Percentiles rank a stretch among this genome's conserved stretches.
Conservation (phyloP, 2,329 filamentous ascomycete genomes). For the Fusarium heterosporum region DNA sequence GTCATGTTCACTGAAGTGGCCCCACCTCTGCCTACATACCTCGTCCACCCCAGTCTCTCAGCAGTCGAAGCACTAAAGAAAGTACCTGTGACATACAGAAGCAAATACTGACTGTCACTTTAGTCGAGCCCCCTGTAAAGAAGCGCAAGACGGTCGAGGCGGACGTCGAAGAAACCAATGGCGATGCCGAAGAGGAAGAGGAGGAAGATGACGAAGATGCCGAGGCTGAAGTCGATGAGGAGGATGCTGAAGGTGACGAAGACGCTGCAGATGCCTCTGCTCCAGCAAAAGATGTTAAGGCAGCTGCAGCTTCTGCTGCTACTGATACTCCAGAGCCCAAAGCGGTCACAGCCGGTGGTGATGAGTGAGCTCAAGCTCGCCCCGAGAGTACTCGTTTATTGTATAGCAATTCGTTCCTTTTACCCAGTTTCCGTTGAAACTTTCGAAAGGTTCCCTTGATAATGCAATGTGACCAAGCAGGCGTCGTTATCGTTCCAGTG, state of each 20-base stretch:
- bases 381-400: constrained; percentile 7
- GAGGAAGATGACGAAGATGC: constrained; percentile 52
- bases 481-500: not conserved
- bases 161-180: constrained; percentile 50
- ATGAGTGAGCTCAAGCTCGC: constrained; percentile 40
- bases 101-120: constrained; percentile 3
- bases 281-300: constrained; percentile 42
- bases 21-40: constrained; percentile 5
- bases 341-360: constrained; percentile 47
- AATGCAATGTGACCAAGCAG: not conserved
- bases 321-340: constrained; percentile 47
- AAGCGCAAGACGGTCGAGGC: constrained; percentile 61
- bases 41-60: not conserved
- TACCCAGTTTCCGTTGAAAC: not conserved
- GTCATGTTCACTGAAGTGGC: not conserved
- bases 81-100: not conserved
- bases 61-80: not conserved
- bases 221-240: constrained; percentile 45
- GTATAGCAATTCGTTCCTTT: constrained; percentile 27
- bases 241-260: constrained; percentile 46
- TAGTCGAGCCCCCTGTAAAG: constrained; percentile 57
- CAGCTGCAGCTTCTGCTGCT: constrained; percentile 38
- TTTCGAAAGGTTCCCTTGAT: not conserved
- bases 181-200: constrained; percentile 51
- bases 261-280: constrained; percentile 42